Evolutionary conservation across 371 early-diverging fungal genomes (phyloP).

Genomic region (Syncephalastrum racemosum): DNA sequence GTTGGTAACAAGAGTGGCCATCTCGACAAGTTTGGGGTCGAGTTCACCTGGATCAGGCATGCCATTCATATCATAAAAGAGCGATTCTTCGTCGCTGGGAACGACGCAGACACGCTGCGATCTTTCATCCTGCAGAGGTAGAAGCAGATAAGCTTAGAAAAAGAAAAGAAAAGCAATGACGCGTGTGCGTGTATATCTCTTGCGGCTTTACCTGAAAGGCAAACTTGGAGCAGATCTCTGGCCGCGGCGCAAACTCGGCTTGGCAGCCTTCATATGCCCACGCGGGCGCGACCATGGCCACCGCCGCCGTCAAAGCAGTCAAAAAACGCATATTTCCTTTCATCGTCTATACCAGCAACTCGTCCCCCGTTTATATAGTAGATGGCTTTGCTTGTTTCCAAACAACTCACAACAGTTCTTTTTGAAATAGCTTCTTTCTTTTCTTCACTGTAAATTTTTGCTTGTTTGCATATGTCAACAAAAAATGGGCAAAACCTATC

Average conservation of each 20-base stretch:
- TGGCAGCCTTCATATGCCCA: conserved; percentile 6
- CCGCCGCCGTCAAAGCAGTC: too few relatives aligned
- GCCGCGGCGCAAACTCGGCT: conserved; percentile 1
- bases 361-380: too few relatives aligned
- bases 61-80: conserved; percentile 28
- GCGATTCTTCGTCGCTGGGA: conserved; percentile 22
- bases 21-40: conserved; percentile 14
- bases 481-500: too few relatives aligned
- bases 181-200: not conserved
- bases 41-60: conserved; percentile 20
- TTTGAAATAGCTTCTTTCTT: too few relatives aligned
- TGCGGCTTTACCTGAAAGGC: not conserved
- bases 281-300: too few relatives aligned
- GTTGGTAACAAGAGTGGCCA: conserved; percentile 39
- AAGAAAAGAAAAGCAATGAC: not conserved
- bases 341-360: too few relatives aligned
- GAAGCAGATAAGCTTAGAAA: not conserved
- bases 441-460: too few relatives aligned
- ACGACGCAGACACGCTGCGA: conserved; percentile 20
- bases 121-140: not conserved
- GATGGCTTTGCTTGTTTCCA: too few relatives aligned
- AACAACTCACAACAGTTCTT: too few relatives aligned
- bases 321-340: too few relatives aligned
- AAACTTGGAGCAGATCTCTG: conserved; percentile 8
- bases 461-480: too few relatives aligned